Percentiles rank a stretch among this genome's conserved stretches.
phyloP scores from a whole-genome alignment of 208 protist species.

The Entamoeba nuttalli region DNA sequence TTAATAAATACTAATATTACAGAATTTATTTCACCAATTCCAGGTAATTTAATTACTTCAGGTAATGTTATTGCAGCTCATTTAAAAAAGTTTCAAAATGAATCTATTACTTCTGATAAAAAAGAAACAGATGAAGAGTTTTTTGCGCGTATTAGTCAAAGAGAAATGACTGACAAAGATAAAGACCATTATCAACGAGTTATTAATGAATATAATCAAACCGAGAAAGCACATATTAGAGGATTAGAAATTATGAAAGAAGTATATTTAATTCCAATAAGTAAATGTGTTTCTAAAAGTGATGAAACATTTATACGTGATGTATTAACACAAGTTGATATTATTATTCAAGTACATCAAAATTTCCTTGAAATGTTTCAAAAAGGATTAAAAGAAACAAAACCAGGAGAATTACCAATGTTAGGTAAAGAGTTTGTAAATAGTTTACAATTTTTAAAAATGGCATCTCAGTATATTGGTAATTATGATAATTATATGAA shows the following conservation, averaged over 20 bases:
- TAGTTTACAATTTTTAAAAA: not conserved
- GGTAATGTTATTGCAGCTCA: not conserved
- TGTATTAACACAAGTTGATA: not conserved
- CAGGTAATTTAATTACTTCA: not conserved
- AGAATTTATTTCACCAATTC: not conserved
- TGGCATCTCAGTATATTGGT: not conserved
- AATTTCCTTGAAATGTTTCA: not conserved
- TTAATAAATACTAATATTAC: not conserved
- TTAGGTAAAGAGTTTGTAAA: not conserved
- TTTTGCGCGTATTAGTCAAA: not conserved
- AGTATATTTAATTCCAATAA: not conserved
- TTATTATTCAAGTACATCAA: not conserved
- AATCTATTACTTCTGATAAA: not conserved
- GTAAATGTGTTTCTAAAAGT: not conserved
- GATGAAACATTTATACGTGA: not conserved
- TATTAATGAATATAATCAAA: not conserved
- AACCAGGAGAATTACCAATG: not conserved
- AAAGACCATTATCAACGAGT: not conserved
- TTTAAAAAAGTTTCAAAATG: not conserved
- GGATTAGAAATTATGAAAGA: not conserved
- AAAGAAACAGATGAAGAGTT: not conserved
- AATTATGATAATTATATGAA: not conserved
- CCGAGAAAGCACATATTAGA: not conserved
- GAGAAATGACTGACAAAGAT: not conserved
- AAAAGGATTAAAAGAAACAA: not conserved